Evolutionary conservation across 2,329 filamentous ascomycete species (phyloP), one percentile per base, ranked within the genome.

Genomic region (Xylariaceae sp.): DNA sequence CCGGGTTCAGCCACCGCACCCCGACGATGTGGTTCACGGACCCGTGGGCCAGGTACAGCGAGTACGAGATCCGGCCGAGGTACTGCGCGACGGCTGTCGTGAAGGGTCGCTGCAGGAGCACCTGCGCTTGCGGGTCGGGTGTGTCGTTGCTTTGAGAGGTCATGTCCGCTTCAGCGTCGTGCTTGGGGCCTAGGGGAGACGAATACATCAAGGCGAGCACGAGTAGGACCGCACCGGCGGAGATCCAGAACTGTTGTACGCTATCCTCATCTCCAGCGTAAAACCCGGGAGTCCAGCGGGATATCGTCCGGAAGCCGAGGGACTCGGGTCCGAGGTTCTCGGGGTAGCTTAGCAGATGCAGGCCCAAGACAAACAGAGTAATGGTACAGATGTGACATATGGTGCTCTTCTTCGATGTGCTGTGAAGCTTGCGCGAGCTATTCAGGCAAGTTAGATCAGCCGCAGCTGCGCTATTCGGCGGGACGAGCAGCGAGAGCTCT

Each of bases 21-120:
- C 43, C 37, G 2, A 63, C 45, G 20, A 47, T 48, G 14, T 40
- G 20, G 45, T 49, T 59, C 16, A 64, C 43, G 7, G 50, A 37
- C 7, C 54, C 59, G 48, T 66, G 63, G 19, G 63, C 52, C 16
- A 66, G 56, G 48, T 65, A 67, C 46, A 67, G 48, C 12, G 63
- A 56, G 52, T 63, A 67, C 10, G 62, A 64, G 44, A 66, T 59
- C 10, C 59, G 60, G 29, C 65, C 64, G 9, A 67, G 56, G 44
- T 67, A 67, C 32, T 61, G 57, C 18, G 61, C 56, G 12, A 60
- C 3, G 10, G 50, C 41, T 3, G 58, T 66, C 3, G 60, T 67
- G 46, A 68, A 65, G 32, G 61, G 59, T 6, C 57, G 4, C 23
- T 26, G 23, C 23, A 9, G 23, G 4, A 26, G 4, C 23, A 9